Conservation (phyloP, 768 basidiomycete species). For the Amanita rubescens region DNA sequence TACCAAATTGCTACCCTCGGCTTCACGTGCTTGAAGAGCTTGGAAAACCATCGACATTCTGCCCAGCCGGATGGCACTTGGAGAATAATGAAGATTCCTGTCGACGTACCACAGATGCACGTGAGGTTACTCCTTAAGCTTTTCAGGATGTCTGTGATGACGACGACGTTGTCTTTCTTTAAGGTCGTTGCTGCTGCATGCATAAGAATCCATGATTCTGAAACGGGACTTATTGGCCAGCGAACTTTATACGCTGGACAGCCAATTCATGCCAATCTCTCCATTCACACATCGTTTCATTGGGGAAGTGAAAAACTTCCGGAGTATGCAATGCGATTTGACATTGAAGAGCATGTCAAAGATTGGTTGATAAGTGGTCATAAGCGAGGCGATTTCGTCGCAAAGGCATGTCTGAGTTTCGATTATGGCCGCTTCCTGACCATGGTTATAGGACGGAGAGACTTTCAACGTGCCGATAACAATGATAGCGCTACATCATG, state of each 20-base stretch:
- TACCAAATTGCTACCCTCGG: neutral
- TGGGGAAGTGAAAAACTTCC: constrained; percentile 52
- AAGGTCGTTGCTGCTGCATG: constrained; percentile 63
- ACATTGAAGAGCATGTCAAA: constrained; percentile 71
- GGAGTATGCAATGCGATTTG: constrained; percentile 62
- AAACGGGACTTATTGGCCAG: constrained; percentile 16
- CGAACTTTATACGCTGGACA: constrained; percentile 76
- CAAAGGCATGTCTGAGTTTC: constrained; percentile 41
- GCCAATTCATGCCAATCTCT: constrained; percentile 63
- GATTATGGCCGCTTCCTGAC: constrained; percentile 5
- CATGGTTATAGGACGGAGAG: constrained; percentile 44
- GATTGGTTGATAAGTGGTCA: constrained; percentile 89
- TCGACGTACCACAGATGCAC: constrained; percentile 68
- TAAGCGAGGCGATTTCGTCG: constrained; percentile 78
- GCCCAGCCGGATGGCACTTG: constrained; percentile 40
- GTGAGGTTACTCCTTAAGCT: constrained; percentile 49
- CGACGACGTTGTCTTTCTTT: constrained; percentile 4
- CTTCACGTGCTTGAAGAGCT: constrained; percentile 21
- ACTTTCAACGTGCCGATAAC: constrained; percentile 58
- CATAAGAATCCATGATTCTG: constrained; percentile 40
- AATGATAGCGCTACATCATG: constrained; percentile 83
- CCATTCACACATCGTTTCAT: constrained; percentile 66
- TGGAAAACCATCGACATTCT: constrained; percentile 38
- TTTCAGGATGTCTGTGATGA: constrained; percentile 44
- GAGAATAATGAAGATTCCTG: constrained; percentile 70